Conservation (phyloP, 768 basidiomycete genomes). For the Mycena filopes region DNA sequence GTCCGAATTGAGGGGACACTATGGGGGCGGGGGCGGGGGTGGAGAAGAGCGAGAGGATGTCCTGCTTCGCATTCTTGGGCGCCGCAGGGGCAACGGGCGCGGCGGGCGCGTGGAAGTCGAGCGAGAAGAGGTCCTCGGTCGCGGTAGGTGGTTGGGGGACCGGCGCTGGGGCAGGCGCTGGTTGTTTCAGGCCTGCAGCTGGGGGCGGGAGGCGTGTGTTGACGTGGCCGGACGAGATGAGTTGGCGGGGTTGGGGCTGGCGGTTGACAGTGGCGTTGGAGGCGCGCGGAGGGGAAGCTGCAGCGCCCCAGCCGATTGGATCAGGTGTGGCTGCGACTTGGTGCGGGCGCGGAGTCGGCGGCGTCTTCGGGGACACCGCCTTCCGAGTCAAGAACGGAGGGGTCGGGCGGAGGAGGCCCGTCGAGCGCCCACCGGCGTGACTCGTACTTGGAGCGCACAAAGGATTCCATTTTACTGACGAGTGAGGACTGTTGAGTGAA, state of each 20-base stretch:
- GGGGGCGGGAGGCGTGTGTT: conserved; percentile 28
- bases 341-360: conserved; percentile 41
- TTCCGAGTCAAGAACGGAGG: conserved; percentile 74
- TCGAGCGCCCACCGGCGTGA: conserved; percentile 92
- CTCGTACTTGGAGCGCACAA: conserved; percentile 97
- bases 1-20: conserved; percentile 50
- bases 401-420: conserved; percentile 86
- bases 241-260: conserved; percentile 65
- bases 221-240: conserved; percentile 58
- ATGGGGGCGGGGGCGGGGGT: conserved; percentile 49
- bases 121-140: conserved; percentile 79
- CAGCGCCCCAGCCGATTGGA: conserved; percentile 44
- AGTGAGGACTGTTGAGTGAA: neutral
- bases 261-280: conserved; percentile 43
- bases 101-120: conserved; percentile 83
- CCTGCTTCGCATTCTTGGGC: conserved; percentile 79
- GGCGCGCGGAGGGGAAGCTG: conserved; percentile 45
- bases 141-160: conserved; percentile 44
- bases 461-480: conserved; percentile 94
- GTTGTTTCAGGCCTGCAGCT: conserved; percentile 27
- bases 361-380: conserved; percentile 41
- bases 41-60: conserved; percentile 87
- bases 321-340: conserved; percentile 36
- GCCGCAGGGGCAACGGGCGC: conserved; percentile 42
- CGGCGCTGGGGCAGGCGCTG: conserved; percentile 39